These are phyloP conservation scores for Globisporangium lucens DNA, from an alignment of 352 stramenopile genomes.

Conservation along the genomic window DNA sequence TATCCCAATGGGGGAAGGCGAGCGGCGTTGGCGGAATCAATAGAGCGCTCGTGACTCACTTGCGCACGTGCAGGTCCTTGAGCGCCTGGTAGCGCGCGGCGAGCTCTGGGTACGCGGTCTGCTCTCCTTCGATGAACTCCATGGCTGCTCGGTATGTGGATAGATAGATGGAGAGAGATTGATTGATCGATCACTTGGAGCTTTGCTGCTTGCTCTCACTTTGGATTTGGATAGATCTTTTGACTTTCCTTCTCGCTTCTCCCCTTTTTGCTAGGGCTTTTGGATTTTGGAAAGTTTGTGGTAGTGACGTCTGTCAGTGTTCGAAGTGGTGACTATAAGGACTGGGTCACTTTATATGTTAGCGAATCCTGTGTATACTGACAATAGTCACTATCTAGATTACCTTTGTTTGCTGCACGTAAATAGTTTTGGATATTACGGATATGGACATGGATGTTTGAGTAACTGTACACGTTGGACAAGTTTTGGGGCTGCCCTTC, in stretches of 20 bases:
- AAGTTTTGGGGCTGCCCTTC: no score
- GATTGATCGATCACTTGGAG: not conserved
- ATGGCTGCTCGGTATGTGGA: slow-evolving; percentile 21
- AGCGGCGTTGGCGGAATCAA: not conserved
- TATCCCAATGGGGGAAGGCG: not conserved
- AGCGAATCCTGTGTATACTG: no score
- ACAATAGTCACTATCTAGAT: no score
- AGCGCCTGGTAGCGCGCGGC: slow-evolving; percentile 90
- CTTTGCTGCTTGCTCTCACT: not conserved
- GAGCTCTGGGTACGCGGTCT: slow-evolving; percentile 89
- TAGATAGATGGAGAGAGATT: not conserved
- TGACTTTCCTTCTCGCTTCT: not conserved
- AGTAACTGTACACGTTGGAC: no score
- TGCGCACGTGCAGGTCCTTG: slow-evolving; percentile 86
- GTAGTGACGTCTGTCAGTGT: no score
- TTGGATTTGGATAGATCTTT: slow-evolving; percentile 6
- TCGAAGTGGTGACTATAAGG: no score
- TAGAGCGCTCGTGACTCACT: slow-evolving; percentile 43
- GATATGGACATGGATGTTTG: no score
- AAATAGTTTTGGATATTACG: no score
- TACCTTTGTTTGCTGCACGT: no score
- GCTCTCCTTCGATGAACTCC: slow-evolving; percentile 88
- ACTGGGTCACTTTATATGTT: no score
- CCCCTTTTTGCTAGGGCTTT: no score
- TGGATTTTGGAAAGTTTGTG: no score